phyloP scores from a whole-genome alignment of 225 moss, liverwort and hornwort genomes.

The Straminergon stramineum region DNA sequence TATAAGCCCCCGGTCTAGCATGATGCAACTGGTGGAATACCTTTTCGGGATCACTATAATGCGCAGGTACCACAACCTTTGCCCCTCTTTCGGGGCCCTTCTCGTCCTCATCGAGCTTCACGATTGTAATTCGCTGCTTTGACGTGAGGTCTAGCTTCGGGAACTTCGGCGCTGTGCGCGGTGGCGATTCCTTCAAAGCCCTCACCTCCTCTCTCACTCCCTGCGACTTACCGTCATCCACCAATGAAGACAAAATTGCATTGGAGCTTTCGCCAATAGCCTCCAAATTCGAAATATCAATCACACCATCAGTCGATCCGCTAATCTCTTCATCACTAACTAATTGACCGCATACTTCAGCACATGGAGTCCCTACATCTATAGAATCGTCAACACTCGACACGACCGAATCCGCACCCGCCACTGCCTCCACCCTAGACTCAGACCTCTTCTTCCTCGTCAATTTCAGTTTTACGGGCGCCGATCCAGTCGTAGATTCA shows the following conservation, averaged over 20 bases:
- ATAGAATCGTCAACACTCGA: neutral
- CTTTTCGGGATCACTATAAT: slow-evolving; percentile 24
- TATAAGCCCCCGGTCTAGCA: slow-evolving; percentile 5
- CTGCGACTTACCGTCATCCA: slow-evolving; percentile 2
- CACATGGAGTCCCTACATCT: neutral
- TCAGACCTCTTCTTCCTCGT: neutral
- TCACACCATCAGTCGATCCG: neutral
- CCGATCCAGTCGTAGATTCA: slow-evolving; percentile 4
- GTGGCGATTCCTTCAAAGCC: neutral
- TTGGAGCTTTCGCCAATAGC: slow-evolving; percentile 14
- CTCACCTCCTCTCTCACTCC: neutral
- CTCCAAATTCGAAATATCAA: neutral
- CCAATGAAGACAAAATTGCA: slow-evolving; percentile 21
- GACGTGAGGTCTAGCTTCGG: slow-evolving; percentile 38
- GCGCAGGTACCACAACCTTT: slow-evolving; percentile 9
- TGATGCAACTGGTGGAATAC: slow-evolving; percentile 22
- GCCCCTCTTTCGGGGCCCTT: neutral
- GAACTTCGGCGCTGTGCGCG: slow-evolving; percentile 25
- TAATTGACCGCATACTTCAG: neutral
- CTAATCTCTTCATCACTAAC: neutral
- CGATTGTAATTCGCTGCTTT: slow-evolving; percentile 26
- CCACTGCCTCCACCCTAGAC: neutral
- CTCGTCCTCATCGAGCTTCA: slow-evolving; percentile 12
- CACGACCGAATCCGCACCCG: neutral
- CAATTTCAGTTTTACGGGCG: neutral